Percentiles rank a stretch among this genome's conserved stretches.
phyloP scores from a whole-genome alignment of 257 asterid species.

The Knoxia roxburghii region DNA sequence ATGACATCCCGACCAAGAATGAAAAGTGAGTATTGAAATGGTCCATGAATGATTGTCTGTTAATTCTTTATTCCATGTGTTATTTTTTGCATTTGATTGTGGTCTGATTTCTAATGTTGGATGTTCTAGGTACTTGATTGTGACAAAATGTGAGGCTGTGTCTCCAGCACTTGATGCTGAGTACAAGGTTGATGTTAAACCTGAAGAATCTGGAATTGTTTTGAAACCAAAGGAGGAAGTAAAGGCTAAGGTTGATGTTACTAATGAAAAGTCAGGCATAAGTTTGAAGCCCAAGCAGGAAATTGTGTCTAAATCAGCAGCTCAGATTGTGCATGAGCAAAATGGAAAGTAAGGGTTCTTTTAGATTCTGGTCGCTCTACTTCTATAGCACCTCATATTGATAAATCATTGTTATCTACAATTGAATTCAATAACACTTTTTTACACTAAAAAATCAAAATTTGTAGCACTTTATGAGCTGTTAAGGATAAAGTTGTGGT shows the following conservation, averaged over 20 bases:
- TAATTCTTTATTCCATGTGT: background rate
- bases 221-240: constrained; percentile 35
- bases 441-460: background rate
- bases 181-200: constrained; percentile 35
- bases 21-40: constrained; percentile 45
- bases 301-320: constrained; percentile 65
- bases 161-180: constrained; percentile 72
- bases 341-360: constrained; percentile 53
- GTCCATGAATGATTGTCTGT: background rate
- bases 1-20: constrained; percentile 61
- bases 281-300: constrained; percentile 67
- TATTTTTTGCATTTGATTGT: background rate
- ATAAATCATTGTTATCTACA: background rate
- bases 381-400: background rate
- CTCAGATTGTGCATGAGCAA: constrained; percentile 75
- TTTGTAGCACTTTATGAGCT: background rate
- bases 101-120: constrained; percentile 1
- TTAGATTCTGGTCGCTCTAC: background rate
- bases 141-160: constrained; percentile 60
- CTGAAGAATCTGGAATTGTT: constrained; percentile 27
- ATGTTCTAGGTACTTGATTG: constrained; percentile 53
- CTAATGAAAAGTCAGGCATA: constrained; percentile 27
- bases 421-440: background rate
- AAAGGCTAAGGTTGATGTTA: constrained; percentile 19
- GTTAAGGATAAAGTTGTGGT: background rate